Evolutionary conservation across 768 basidiomycete species (phyloP), one percentile per base, ranked within the genome.

Genomic region (Podaxis sp.): DNA sequence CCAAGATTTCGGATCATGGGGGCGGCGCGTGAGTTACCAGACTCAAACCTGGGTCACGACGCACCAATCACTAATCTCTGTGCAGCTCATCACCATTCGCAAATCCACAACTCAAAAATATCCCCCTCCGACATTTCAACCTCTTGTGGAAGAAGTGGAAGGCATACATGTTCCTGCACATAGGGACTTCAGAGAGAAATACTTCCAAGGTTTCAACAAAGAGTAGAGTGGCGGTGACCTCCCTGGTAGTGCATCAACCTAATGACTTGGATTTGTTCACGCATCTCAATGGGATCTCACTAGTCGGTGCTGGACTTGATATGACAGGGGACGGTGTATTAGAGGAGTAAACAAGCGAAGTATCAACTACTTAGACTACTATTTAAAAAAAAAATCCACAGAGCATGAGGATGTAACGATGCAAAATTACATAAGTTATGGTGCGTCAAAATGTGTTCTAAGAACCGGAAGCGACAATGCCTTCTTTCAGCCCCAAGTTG

Each of bases 1-100:
- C 65, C 95, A 99, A 74, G 88, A 90, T 68, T 99, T 98, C 70
- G 95, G 95, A 13, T 91, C 88, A 25, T 99, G 96, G 96, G 95
- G 94, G 1, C 80, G 96, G 67, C 76, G 96, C 71, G 95, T 94
- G 69, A 74, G 91, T 77, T 25, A 25, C 40, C 49, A 15, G 55
- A 50, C 36, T 57, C 53, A 8, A 13, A 27, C 37, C 41, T 7
- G 3, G 6, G 17, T 17, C 17, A 29, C 6, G 27, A 29, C 27
- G 1, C 27, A 17, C 13, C 3, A 55, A 22, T 25, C 55, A 4
- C 40, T 64, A 40, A 57, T 36, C 43, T 15, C n/a, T 17, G 38
- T 54, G 24, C 66, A 96, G 94, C 80, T 99, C 17, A 91, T 98
- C 58, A 98, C 96, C 7, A 89, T 98, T 71, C 86, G 85, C 59